Base-by-base conservation (phyloP, 2,329 filamentous ascomycete genomes). In the Phaeosphaeria sp. region DNA sequence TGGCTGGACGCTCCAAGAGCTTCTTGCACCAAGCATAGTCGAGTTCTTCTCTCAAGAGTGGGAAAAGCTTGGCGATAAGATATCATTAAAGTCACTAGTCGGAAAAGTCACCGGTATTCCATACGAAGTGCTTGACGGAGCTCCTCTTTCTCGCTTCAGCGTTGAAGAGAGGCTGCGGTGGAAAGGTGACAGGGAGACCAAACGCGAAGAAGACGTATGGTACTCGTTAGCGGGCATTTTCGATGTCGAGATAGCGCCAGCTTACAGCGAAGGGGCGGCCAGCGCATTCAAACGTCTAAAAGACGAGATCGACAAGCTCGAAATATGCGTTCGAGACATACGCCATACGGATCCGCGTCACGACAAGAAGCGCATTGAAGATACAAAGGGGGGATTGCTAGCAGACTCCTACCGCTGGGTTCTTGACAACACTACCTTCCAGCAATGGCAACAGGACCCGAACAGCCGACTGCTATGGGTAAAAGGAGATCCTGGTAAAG, bases 241-340 rank as follows among this genome's bases (percentile, higher is more conserved):
- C 36, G 57, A 54, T 27, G 51, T 64, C 1, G 18, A 56, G 0
- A 20, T 64, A 11, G 0, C 53, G 7, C 55, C n/a, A 0, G 20
- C 5, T 2, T 56, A 61, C 52, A 52, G 59, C 18, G 56, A 61
- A 25, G 50, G 49, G 9, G n/a, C 7, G 30, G 53, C 40, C 13
- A 53, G 36, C 33, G 65, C 65, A 24, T 55, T 59, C 36, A 44
- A 45, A 18, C 61, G 63, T 7, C 61, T 67, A 20, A 15, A 53
- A 6, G 24, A 59, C 1, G 49, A 64, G 50, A 56, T 67, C 24
- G 5, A 46, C 8, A 59, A 55, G 6, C 15, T 17, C 13, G 5
- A 42, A 42, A 21, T 47, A 39, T 63, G 57, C 30, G 30, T 65
- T 18, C 21, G 40, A 45, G 55, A 57, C 51, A 25, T 65, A n/a